Conservation (phyloP, 805 yeast species). For the Zygoascus bituminiphila region DNA sequence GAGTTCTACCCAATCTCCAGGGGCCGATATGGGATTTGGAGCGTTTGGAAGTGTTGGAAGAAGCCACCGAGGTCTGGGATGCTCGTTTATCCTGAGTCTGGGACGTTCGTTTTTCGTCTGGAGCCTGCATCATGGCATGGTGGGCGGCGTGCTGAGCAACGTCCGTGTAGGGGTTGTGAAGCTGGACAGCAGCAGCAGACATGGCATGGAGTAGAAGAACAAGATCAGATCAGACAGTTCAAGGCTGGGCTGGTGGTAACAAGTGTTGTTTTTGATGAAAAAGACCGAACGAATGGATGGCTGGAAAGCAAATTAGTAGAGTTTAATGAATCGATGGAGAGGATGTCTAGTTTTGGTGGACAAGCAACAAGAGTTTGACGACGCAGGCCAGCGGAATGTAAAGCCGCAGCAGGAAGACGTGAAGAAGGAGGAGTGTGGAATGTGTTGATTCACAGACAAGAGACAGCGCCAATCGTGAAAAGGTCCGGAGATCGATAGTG, state of each 20-base stretch:
- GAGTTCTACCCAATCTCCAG: conserved; percentile 90
- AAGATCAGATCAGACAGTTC: neutral
- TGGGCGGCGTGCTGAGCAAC: conserved; percentile 1
- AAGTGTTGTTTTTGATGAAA: neutral
- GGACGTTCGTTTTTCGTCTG: neutral
- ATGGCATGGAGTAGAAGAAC: no score
- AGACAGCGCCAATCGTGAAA: neutral
- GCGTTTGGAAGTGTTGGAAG: conserved; percentile 33
- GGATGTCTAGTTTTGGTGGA: neutral
- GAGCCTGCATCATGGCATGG: conserved; percentile 3
- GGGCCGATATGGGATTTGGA: conserved; percentile 74
- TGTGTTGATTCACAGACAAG: neutral
- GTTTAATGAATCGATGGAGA: neutral
- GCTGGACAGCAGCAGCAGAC: conserved; percentile 5
- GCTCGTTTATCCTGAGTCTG: neutral
- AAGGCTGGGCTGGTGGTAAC: neutral
- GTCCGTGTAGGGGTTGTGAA: conserved; percentile 1
- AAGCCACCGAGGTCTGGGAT: neutral
- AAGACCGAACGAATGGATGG: neutral
- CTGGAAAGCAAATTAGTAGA: neutral
- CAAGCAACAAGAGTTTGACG: no score
- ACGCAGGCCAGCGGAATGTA: neutral
- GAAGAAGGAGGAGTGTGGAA: neutral
- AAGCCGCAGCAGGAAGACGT: neutral
- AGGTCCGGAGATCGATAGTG: no score